A percentile compares a stretch with the other conserved stretches of the same genome.
Conservation (phyloP, 805 yeast species). For the Pichia cabralensis region DNA sequence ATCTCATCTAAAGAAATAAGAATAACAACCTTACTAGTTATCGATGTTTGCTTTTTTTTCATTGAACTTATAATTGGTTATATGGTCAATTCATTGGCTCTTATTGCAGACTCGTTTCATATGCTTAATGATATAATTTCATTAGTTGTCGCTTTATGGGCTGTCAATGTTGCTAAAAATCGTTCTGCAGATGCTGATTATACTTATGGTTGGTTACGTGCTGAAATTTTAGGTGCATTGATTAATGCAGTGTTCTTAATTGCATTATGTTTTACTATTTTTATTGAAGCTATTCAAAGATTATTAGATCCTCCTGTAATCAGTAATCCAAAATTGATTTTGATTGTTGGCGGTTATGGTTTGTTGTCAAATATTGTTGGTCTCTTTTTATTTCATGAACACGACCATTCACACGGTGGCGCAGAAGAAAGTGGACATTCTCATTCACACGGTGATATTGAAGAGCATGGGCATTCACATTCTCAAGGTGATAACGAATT, state of each 20-base stretch:
- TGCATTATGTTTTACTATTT: conserved; percentile 86
- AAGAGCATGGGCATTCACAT: conserved; percentile 4
- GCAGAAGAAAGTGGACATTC: conserved; percentile 14
- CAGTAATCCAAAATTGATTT: conserved; percentile 71
- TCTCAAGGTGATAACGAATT: conserved; percentile 1
- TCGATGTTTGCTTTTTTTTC: conserved; percentile 78
- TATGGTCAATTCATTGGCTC: conserved; percentile 86
- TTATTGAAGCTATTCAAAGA: conserved; percentile 88
- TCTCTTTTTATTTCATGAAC: conserved; percentile 79
- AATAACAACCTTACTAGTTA: conserved; percentile 56
- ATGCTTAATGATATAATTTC: conserved; percentile 95
- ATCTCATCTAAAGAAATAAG: conserved; percentile 48
- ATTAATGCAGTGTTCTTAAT: conserved; percentile 87
- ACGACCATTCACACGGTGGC: conserved; percentile 49
- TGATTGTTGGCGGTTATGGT: conserved; percentile 78
- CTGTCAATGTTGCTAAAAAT: conserved; percentile 79
- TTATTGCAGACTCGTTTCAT: conserved; percentile 94
- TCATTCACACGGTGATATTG: conserved; percentile 11
- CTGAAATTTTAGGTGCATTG: conserved; percentile 92
- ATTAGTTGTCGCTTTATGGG: conserved; percentile 87
- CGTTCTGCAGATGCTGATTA: conserved; percentile 77
- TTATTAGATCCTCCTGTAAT: conserved; percentile 72
- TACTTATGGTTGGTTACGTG: conserved; percentile 97
- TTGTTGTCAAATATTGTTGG: conserved; percentile 77
- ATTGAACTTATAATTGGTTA: conserved; percentile 81